A percentile compares a stretch with the other conserved stretches of the same genome.
Evolutionary conservation across 495 filamentous ascomycete genomes (phyloP).

Genomic region (Penicillium pulvis): DNA sequence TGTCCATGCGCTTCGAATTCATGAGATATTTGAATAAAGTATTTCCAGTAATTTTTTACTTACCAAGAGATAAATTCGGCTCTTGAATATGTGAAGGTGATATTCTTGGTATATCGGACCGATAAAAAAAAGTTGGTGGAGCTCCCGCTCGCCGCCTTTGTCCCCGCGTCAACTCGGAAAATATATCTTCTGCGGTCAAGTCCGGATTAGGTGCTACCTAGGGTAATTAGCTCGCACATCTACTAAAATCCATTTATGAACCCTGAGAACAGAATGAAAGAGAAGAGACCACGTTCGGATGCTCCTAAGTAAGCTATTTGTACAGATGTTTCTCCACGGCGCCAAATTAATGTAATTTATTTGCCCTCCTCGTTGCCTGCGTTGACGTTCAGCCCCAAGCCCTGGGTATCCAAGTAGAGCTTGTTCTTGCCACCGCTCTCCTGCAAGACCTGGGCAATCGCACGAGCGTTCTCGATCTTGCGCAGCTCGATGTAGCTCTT

Average conservation of each 20-base stretch:
- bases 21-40: background rate
- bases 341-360: constrained; percentile 38
- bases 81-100: constrained; percentile 1
- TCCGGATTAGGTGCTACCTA: no score
- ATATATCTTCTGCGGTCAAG: constrained; percentile 14
- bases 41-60: background rate
- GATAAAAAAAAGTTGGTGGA: constrained; percentile 23
- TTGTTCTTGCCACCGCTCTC: constrained; percentile 89
- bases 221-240: background rate
- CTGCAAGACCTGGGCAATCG: constrained; percentile 81
- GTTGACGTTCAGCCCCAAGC: constrained; percentile 87
- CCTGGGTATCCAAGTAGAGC: constrained; percentile 86
- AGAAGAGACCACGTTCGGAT: constrained; percentile 46
- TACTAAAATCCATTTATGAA: background rate
- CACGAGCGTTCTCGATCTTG: constrained; percentile 93
- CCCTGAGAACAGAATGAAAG: constrained; percentile 16
- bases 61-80: background rate
- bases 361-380: constrained; percentile 41
- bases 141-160: constrained; percentile 37
- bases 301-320: constrained; percentile 46
- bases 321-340: constrained; percentile 38
- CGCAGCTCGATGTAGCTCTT: constrained; percentile 94
- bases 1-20: background rate
- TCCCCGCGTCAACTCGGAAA: constrained; percentile 26
- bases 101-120: background rate